These are phyloP conservation scores for Kurtzmaniella quercitrusa DNA, from an alignment of 1,139 yeast genomes.

Conservation along the genomic window DNA sequence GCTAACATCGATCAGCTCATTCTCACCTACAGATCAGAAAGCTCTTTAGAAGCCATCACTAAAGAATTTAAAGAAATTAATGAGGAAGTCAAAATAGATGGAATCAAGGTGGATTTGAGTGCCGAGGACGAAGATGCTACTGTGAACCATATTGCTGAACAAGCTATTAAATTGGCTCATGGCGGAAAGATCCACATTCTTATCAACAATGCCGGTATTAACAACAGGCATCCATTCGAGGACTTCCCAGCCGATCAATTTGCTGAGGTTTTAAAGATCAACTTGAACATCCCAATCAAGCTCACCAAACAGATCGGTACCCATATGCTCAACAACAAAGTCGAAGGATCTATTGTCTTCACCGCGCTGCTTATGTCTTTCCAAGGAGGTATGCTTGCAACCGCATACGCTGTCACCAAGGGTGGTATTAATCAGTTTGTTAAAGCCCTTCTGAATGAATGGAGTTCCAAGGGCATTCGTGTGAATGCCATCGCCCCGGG, in stretches of 20 bases:
- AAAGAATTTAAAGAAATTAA: constrained; percentile 17
- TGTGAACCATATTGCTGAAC: constrained; percentile 10
- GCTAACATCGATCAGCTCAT: constrained; percentile 28
- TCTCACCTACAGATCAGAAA: constrained; percentile 21
- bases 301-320: constrained; percentile 45
- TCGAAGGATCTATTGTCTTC: constrained; percentile 20
- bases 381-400: constrained; percentile 38
- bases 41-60: constrained; percentile 14
- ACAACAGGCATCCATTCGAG: constrained; percentile 30
- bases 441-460: constrained; percentile 49
- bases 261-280: constrained; percentile 46
- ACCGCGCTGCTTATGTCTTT: constrained; percentile 33
- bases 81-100: constrained; percentile 17
- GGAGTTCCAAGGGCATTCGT: constrained; percentile 47
- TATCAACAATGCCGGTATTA: constrained; percentile 56
- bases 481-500: constrained; percentile 59
- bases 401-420: constrained; percentile 52
- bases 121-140: constrained; percentile 14
- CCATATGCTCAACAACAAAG: constrained; percentile 27
- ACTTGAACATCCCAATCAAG: constrained; percentile 42
- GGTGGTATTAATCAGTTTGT: constrained; percentile 49
- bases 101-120: constrained; percentile 18
- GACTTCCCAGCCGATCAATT: constrained; percentile 37
- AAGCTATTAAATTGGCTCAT: constrained; percentile 25
- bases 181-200: constrained; percentile 43